A percentile compares a stretch with the other conserved stretches of the same genome.
These are phyloP conservation scores for Saturnispora dispora DNA, from an alignment of 805 yeast genomes.

Conservation along the genomic window DNA sequence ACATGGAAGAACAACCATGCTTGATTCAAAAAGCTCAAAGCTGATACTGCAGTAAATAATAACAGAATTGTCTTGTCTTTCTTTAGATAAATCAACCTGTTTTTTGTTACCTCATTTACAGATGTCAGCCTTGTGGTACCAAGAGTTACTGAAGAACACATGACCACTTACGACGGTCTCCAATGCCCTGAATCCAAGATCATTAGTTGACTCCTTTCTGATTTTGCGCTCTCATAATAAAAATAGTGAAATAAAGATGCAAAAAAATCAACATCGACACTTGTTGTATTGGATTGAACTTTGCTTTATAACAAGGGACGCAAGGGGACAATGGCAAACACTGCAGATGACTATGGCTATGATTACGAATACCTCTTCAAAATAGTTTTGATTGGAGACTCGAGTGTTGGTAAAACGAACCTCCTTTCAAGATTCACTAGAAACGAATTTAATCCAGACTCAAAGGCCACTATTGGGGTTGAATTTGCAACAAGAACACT, in stretches of 20 bases:
- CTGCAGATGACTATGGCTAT: conserved; percentile 45
- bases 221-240: background rate
- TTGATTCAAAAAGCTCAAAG: no score
- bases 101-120: background rate
- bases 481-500: conserved; percentile 96
- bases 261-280: background rate
- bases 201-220: background rate
- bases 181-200: background rate
- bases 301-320: background rate
- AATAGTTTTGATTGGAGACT: conserved; percentile 90
- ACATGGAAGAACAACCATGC: no score
- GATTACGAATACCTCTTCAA: conserved; percentile 92
- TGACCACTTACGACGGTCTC: background rate
- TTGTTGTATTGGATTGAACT: background rate
- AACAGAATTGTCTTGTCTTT: no score
- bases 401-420: conserved; percentile 96
- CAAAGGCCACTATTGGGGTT: conserved; percentile 93
- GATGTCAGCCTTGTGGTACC: background rate
- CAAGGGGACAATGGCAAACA: conserved; percentile 1
- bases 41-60: no score
- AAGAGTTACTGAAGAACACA: background rate
- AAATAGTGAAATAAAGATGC: background rate
- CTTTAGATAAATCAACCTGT: no score
- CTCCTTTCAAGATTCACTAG: conserved; percentile 88
- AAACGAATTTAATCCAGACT: conserved; percentile 90